A percentile compares a stretch with the other conserved stretches of the same genome.
Conservation (phyloP, 495 filamentous ascomycete species). For the Penicillium argentinense region DNA sequence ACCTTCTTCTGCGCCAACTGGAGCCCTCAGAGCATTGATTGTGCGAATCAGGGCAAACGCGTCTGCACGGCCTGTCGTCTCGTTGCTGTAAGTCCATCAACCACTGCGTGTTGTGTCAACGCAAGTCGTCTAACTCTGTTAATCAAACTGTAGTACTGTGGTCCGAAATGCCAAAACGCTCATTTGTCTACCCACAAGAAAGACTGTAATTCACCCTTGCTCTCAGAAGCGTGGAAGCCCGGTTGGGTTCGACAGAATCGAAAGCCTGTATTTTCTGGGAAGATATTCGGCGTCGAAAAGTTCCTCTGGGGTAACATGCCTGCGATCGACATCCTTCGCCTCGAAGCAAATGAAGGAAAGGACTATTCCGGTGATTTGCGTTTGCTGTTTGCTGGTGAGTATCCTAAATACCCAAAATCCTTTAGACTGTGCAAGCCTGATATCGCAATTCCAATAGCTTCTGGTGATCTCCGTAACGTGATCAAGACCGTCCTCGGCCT, state of each 20-base stretch:
- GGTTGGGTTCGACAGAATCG: slow-evolving; percentile 12
- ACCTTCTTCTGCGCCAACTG: too few species aligned
- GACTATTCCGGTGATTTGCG: slow-evolving; percentile 26
- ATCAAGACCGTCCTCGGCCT: slow-evolving; percentile 38
- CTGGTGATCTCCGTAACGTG: slow-evolving; percentile 47
- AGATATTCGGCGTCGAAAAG: not conserved
- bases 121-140: too few species aligned
- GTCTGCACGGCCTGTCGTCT: too few species aligned
- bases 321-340: slow-evolving; percentile 43
- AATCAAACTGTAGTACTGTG: slow-evolving; percentile 19
- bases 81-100: too few species aligned
- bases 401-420: too few species aligned
- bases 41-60: too few species aligned
- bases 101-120: too few species aligned
- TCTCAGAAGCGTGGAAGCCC: slow-evolving; percentile 13
- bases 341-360: slow-evolving; percentile 43
- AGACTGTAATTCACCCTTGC: slow-evolving; percentile 12
- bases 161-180: slow-evolving; percentile 10
- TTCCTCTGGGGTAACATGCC: slow-evolving; percentile 40
- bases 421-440: too few species aligned
- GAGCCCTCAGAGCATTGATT: too few species aligned
- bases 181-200: slow-evolving; percentile 14
- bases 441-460: slow-evolving; percentile 26
- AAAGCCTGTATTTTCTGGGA: slow-evolving; percentile 7
- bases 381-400: slow-evolving; percentile 42